These are phyloP conservation scores for Paramyrothecium sp. DNA, from an alignment of 2,329 filamentous ascomycete genomes.

Conservation along the genomic window DNA sequence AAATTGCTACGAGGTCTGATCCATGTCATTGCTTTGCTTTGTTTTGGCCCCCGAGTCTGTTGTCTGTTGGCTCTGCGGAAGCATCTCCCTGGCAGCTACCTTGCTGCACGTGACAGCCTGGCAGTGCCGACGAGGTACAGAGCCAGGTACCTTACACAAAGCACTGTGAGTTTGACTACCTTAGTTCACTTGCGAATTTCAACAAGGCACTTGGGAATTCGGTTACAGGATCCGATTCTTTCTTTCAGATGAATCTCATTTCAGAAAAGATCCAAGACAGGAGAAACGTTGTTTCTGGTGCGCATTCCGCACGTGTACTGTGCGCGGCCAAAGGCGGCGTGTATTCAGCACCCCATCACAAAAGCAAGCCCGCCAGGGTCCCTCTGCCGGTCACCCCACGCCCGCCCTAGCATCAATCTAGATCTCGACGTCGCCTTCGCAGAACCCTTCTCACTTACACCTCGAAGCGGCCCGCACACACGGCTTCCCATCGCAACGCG, in stretches of 20 bases:
- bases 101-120: no score
- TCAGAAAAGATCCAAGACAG: neutral
- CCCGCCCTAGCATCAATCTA: neutral
- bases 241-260: no score
- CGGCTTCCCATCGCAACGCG: neutral
- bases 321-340: neutral
- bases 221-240: neutral
- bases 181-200: no score
- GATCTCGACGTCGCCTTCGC: neutral
- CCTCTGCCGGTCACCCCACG: neutral
- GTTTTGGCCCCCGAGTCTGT: no score
- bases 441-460: neutral
- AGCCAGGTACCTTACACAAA: no score
- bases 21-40: no score
- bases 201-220: neutral
- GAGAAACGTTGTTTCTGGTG: neutral
- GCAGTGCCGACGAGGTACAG: no score
- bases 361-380: neutral
- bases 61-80: no score
- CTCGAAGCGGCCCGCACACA: neutral
- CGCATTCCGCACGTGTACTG: neutral
- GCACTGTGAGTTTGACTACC: no score
- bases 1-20: no score
- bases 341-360: neutral
- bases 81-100: no score